Evolutionary conservation across 768 basidiomycete genomes (phyloP).

Genomic region (Mrakia gelida): DNA sequence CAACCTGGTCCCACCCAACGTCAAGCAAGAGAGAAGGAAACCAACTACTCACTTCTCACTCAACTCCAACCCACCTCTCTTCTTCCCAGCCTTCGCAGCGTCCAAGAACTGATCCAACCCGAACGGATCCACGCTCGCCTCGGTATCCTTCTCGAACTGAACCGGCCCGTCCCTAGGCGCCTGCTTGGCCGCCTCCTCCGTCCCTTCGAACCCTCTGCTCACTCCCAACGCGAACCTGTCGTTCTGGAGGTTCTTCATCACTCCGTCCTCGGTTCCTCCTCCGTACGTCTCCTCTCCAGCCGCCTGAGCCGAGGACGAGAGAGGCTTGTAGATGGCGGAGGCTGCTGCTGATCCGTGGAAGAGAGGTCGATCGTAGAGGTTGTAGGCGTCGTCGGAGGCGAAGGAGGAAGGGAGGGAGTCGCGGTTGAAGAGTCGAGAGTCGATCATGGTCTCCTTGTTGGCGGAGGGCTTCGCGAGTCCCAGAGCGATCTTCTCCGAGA

Average conservation of each 20-base stretch:
- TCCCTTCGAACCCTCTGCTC: constrained; percentile 81
- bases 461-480: constrained; percentile 94
- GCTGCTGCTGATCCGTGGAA: constrained; percentile 95
- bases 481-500: constrained; percentile 97
- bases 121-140: constrained; percentile 70
- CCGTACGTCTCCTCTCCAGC: constrained; percentile 84
- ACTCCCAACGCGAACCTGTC: constrained; percentile 90
- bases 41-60: constrained; percentile 26
- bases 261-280: constrained; percentile 93
- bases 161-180: constrained; percentile 77
- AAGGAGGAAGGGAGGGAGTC: constrained; percentile 77
- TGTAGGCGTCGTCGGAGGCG: constrained; percentile 90
- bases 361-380: constrained; percentile 86
- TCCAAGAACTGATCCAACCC: constrained; percentile 96
- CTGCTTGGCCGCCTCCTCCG: constrained; percentile 54
- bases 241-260: constrained; percentile 80
- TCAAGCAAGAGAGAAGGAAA: neutral
- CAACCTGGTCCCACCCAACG: too few relatives aligned
- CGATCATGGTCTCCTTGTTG: constrained; percentile 95
- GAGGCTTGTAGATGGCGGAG: constrained; percentile 98
- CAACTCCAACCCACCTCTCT: constrained; percentile 52
- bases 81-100: constrained; percentile 91
- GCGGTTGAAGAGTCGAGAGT: constrained; percentile 95
- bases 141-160: constrained; percentile 93
- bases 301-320: constrained; percentile 37